Percentiles rank a stretch among this genome's conserved stretches.
Evolutionary conservation across 225 moss, liverwort and hornwort species (phyloP).

Genomic region (Rhytidiadelphus loreus): DNA sequence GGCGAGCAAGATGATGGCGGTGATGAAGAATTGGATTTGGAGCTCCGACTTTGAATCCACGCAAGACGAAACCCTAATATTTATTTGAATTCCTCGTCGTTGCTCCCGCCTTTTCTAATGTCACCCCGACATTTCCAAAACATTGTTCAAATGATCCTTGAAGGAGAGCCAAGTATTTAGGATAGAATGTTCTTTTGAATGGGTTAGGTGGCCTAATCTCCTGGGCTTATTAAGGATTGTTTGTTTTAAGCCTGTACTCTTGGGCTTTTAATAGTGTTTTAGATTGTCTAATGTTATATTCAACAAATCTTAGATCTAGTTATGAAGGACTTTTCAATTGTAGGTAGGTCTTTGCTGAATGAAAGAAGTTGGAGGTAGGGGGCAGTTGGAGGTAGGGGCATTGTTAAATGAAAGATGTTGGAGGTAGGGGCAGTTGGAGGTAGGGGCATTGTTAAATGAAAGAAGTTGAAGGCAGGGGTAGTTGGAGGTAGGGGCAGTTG

Average conservation of each 20-base stretch:
- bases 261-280: too few species aligned
- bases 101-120: not conserved
- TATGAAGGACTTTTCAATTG: too few species aligned
- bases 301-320: not conserved
- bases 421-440: not conserved
- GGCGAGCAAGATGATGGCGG: not conserved
- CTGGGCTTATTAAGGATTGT: fast-evolving
- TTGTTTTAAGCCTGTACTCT: fast-evolving
- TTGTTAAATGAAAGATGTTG: not conserved
- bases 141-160: not conserved
- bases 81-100: not conserved
- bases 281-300: not conserved
- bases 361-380: not conserved
- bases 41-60: conserved; percentile 9
- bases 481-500: not conserved
- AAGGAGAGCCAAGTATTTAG: not conserved
- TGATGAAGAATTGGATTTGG: not conserved
- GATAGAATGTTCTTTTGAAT: not conserved
- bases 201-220: too few species aligned
- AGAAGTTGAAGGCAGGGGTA: not conserved
- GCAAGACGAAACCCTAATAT: not conserved
- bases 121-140: not conserved
- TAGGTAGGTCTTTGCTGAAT: not conserved
- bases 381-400: not conserved
- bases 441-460: not conserved